Evolutionary conservation across 129 eudicot species (phyloP), one percentile per base, ranked within the genome.

Genomic region (Deinandra increscens): DNA sequence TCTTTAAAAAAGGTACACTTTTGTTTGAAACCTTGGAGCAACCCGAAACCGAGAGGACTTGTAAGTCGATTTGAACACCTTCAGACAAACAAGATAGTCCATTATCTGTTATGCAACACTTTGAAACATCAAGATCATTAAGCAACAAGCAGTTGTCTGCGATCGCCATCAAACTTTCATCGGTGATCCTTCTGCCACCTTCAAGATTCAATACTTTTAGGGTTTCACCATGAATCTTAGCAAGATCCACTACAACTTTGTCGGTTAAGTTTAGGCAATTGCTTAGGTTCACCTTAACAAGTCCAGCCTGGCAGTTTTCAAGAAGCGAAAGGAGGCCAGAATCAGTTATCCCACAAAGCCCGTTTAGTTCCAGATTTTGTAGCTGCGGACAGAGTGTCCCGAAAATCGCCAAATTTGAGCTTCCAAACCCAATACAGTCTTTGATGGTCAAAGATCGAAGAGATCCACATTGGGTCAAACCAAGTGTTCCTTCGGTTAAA

Each of bases 41-140:
- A 34, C 99, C 97, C 6, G 96, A 87, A 14, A 90, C 68, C 0
- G 99, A 89, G 19, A 94, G 97, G 75, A 94, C 38, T 66, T 85
- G 88, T 41, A 94, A 71, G 71, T 79, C 78, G 3, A 62, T 74
- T 38, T 80, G 88, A 65, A 76, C 77, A 12, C 86, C 91, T 20
- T 53, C 70, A 0, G 99, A 83, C 73, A 94, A 77, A 54, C 84
- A 55, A 23, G 81, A 75, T 14, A 94, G 66, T 7, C 97, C 99
- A 3, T 73, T 65, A 75, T 94, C 99, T 3, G 88, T 83, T 49
- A 94, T 81, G 23, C 85, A 65, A 49, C 91, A 94, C 79, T 82
- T 85, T 17, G 99, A 94, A 42, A 94, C 59, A 23, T 94, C 97
- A 13, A 94, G 95, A 69, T 89, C 99, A 49, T 72, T 77, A 15